These are phyloP conservation scores for Aspergillus udagawae DNA, from an alignment of 2,329 filamentous ascomycete species.

Conservation along the genomic window DNA sequence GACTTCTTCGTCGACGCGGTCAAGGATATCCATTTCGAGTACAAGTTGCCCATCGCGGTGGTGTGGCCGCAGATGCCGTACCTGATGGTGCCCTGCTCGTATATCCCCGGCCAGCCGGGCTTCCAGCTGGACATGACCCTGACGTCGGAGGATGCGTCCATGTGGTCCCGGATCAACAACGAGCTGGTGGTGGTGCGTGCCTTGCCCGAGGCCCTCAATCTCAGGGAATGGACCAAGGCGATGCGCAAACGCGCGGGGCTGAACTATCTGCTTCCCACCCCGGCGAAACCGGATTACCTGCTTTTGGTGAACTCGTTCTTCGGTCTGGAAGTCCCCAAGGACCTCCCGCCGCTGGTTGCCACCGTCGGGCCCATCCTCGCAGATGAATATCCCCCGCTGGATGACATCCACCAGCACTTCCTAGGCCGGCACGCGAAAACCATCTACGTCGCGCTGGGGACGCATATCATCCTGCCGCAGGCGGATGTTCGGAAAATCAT, in stretches of 20 bases:
- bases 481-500: conserved; percentile 32
- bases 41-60: conserved; percentile 36
- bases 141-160: conserved; percentile 38
- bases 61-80: conserved; percentile 44
- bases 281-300: conserved; percentile 40
- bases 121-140: conserved; percentile 38
- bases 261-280: conserved; percentile 22
- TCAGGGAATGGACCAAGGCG: conserved; percentile 24
- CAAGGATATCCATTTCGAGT: conserved; percentile 38
- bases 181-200: conserved; percentile 30
- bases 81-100: conserved; percentile 33
- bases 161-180: conserved; percentile 36
- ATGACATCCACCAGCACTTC: conserved; percentile 25
- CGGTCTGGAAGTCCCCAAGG: conserved; percentile 41
- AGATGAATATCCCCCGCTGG: conserved; percentile 32
- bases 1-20: conserved; percentile 46
- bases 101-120: conserved; percentile 42
- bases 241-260: conserved; percentile 37
- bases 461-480: conserved; percentile 35
- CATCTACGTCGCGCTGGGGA: conserved; percentile 43
- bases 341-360: conserved; percentile 39
- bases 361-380: conserved; percentile 41
- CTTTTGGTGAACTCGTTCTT: conserved; percentile 45
- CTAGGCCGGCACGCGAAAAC: conserved; percentile 27
- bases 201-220: conserved; percentile 27